Evolutionary conservation across 2,329 filamentous ascomycete genomes (phyloP).

Genomic region (Colletotrichum liriopes): DNA sequence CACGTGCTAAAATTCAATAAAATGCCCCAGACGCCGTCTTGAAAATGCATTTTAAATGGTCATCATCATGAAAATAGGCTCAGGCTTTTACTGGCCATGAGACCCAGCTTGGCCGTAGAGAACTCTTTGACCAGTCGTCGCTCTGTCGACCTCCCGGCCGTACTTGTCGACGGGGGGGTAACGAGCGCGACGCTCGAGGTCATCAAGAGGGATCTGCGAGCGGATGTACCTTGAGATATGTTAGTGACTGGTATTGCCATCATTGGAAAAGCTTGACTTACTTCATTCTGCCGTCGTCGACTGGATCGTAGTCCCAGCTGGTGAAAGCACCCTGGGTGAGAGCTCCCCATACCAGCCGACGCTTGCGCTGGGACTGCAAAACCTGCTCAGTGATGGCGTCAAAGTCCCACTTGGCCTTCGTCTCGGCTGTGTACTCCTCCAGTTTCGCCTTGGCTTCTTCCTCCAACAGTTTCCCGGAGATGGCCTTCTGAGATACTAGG

Average conservation of each 20-base stretch:
- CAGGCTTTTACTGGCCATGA: slow-evolving; percentile 55
- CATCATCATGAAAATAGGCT: slow-evolving; percentile 31
- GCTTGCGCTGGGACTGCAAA: slow-evolving; percentile 82
- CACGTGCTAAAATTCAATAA: background rate
- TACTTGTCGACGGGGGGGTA: slow-evolving; percentile 76
- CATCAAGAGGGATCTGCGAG: slow-evolving; percentile 84
- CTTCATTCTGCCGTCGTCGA: slow-evolving; percentile 78
- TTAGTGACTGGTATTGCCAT: slow-evolving; percentile 54
- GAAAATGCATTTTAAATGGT: slow-evolving; percentile 32
- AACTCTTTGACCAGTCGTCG: slow-evolving; percentile 46
- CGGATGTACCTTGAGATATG: slow-evolving; percentile 80
- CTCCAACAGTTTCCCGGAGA: slow-evolving; percentile 55
- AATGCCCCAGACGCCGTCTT: slow-evolving; percentile 28
- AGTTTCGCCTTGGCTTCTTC: slow-evolving; percentile 66
- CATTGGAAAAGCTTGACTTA: slow-evolving; percentile 55
- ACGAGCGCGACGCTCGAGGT: slow-evolving; percentile 82
- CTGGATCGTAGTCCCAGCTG: slow-evolving; percentile 88
- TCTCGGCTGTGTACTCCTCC: slow-evolving; percentile 81
- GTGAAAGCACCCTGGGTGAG: slow-evolving; percentile 83
- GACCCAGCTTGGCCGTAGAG: slow-evolving; percentile 61
- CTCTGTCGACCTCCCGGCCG: slow-evolving; percentile 63
- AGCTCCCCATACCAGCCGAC: slow-evolving; percentile 84
- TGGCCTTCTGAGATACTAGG: slow-evolving; percentile 65
- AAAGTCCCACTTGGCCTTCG: slow-evolving; percentile 85
- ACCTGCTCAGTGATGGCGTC: slow-evolving; percentile 82